Evolutionary conservation across 257 asterid species (phyloP).

Genomic region (Solanum acaule): DNA sequence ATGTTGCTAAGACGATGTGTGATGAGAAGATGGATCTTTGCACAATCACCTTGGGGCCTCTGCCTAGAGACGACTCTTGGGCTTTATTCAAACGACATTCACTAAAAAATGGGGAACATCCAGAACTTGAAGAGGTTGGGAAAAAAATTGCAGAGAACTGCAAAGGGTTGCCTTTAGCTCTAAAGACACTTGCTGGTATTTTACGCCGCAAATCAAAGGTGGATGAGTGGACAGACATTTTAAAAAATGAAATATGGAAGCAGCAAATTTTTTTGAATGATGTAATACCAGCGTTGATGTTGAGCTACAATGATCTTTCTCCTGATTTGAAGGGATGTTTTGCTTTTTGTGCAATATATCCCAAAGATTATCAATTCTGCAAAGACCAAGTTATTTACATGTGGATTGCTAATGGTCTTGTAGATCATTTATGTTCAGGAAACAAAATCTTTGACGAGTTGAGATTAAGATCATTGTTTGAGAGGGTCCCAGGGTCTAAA

Average conservation of each 20-base stretch:
- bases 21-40: too few species aligned
- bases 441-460: too few species aligned
- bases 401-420: neutral
- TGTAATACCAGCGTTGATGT: neutral
- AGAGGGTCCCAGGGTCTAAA: too few species aligned
- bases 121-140: too few species aligned
- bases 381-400: neutral
- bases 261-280: too few species aligned
- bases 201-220: neutral
- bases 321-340: neutral
- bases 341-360: neutral
- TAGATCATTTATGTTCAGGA: too few species aligned
- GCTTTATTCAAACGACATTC: too few species aligned
- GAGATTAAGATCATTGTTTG: too few species aligned
- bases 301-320: neutral
- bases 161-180: neutral
- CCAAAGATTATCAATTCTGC: neutral
- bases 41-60: too few species aligned
- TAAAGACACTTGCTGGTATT: neutral
- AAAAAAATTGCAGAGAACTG: neutral
- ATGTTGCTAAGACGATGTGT: too few species aligned
- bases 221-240: neutral
- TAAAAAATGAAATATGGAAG: neutral
- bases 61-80: too few species aligned
- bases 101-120: too few species aligned